phyloP scores from a whole-genome alignment of 495 filamentous ascomycete species.

The Achaetomiella virescens region DNA sequence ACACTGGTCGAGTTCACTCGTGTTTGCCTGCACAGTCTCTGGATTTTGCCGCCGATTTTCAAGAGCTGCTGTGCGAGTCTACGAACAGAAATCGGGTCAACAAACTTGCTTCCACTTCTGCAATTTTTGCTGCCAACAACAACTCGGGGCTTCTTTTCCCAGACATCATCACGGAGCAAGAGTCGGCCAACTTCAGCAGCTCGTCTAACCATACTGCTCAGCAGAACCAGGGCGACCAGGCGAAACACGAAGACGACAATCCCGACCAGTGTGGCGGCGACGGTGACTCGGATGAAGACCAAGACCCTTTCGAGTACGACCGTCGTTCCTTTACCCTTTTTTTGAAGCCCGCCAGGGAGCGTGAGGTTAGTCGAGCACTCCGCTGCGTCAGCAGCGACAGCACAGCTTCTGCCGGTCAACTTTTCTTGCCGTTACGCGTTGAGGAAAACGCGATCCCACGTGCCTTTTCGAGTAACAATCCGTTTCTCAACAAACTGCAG shows the following conservation, averaged over 20 bases:
- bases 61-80: not conserved
- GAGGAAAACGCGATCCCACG: not conserved
- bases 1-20: not conserved
- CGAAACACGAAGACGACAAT: not conserved
- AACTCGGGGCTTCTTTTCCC: not conserved
- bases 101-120: not conserved
- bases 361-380: slow-evolving; percentile 26
- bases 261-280: slow-evolving; percentile 2
- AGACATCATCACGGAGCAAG: not conserved
- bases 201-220: not conserved
- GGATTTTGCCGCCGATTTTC: not conserved
- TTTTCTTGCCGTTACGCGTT: not conserved
- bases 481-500: slow-evolving; percentile 10
- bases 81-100: not conserved
- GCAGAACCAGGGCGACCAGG: not conserved
- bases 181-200: not conserved
- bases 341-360: slow-evolving; percentile 22
- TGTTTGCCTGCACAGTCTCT: not conserved
- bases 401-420: slow-evolving; percentile 6
- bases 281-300: slow-evolving; percentile 27
- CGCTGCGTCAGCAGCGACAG: slow-evolving; percentile 13
- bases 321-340: slow-evolving; percentile 19
- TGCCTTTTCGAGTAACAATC: slow-evolving; percentile 9
- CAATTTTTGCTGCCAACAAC: not conserved
- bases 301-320: slow-evolving; percentile 32